Conservation (phyloP, 169 alveolate genomes). For the Hammondia hammondi region DNA sequence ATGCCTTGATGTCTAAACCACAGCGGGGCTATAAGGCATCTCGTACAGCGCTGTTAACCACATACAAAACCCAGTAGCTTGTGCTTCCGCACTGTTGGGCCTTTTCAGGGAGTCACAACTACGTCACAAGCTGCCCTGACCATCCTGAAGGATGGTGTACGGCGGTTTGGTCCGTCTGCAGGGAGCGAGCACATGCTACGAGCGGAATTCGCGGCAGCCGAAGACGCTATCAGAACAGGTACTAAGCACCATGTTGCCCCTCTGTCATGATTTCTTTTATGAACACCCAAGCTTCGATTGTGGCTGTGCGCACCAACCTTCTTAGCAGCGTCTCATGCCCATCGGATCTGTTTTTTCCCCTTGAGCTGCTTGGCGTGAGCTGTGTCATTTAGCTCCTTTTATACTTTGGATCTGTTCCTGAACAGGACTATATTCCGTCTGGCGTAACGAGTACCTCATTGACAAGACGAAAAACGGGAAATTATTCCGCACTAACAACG, state of each 20-base stretch:
- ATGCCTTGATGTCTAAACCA: no score
- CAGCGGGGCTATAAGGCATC: no score
- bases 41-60: no score
- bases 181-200: conserved; percentile 12
- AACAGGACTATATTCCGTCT: background rate
- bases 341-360: no score
- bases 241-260: background rate
- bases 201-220: background rate
- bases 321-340: no score
- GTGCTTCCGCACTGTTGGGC: background rate
- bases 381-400: no score
- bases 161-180: background rate
- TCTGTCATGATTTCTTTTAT: no score
- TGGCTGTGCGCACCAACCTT: no score
- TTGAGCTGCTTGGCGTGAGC: no score
- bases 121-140: background rate
- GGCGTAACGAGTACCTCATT: background rate
- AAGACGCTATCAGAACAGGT: background rate
- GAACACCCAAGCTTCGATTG: no score
- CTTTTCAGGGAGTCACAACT: background rate
- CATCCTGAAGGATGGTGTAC: background rate
- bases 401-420: background rate
- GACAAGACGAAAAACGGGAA: background rate
- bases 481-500: background rate
- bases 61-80: no score